Evolutionary conservation across 345 rosid species (phyloP).

Genomic region (Arabis hirsuta): DNA sequence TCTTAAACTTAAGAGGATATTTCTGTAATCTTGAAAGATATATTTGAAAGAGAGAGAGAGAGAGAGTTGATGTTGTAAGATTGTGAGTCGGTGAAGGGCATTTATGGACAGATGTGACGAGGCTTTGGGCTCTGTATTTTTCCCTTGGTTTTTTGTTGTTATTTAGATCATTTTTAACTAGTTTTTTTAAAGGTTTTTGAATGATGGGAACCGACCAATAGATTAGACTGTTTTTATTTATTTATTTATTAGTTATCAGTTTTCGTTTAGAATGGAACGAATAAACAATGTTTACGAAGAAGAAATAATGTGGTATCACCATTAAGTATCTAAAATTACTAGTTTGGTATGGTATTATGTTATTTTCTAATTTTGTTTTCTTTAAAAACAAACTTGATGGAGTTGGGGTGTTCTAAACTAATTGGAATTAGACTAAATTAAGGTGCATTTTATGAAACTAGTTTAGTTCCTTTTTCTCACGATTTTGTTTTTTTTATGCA

Average conservation of each 20-base stretch:
- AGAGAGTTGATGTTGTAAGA: constrained; percentile 29
- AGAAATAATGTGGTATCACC: too few species aligned
- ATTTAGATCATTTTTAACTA: constrained; percentile 11
- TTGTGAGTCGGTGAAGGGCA: constrained; percentile 38
- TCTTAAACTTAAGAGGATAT: neutral
- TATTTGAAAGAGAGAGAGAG: neutral
- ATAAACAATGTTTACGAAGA: neutral
- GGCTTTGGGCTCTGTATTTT: constrained; percentile 17
- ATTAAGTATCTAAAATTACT: neutral
- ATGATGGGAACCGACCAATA: constrained; percentile 18
- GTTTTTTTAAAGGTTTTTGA: constrained; percentile 26
- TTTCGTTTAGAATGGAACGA: constrained; percentile 11
- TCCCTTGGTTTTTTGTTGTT: neutral
- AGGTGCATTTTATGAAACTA: neutral
- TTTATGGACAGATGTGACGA: constrained; percentile 44
- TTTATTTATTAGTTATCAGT: neutral
- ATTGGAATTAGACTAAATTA: neutral
- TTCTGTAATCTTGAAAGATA: neutral
- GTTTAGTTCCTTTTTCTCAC: neutral
- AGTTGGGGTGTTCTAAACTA: neutral
- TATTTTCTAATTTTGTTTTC: too few species aligned
- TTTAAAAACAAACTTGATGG: too few species aligned
- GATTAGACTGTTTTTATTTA: neutral
- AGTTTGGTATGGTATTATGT: neutral
- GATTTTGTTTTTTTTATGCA: neutral